Percentiles rank a stretch among this genome's conserved stretches.
phyloP scores from a whole-genome alignment of 225 moss, liverwort and hornwort genomes.

The Marchantia paleacea region DNA sequence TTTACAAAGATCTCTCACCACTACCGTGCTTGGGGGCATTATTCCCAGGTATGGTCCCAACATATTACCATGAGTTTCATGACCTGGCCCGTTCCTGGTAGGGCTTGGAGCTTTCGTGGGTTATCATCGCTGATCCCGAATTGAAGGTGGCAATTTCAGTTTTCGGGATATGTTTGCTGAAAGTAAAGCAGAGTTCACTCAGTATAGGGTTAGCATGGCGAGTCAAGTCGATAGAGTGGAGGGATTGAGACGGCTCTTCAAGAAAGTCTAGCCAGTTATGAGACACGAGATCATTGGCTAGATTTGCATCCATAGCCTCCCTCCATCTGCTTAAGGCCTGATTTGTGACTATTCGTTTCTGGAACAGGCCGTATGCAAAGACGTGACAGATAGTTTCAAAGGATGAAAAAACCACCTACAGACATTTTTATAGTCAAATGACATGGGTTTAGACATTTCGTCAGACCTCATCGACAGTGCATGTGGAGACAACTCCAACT shows the following conservation, averaged over 20 bases:
- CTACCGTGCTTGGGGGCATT: slow-evolving; percentile 15
- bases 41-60: slow-evolving; percentile 33
- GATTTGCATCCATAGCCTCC: neutral
- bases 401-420: slow-evolving; percentile 12
- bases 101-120: neutral
- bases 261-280: neutral
- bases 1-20: slow-evolving; percentile 44
- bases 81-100: neutral
- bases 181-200: neutral
- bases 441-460: slow-evolving; percentile 25
- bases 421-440: slow-evolving; percentile 11
- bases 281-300: neutral
- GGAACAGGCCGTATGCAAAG: slow-evolving; percentile 30
- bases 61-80: neutral
- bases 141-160: neutral
- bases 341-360: slow-evolving; percentile 9
- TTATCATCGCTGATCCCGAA: neutral
- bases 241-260: neutral
- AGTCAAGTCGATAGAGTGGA: neutral
- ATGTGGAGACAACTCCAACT: slow-evolving; percentile 18
- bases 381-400: slow-evolving; percentile 16
- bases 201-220: neutral
- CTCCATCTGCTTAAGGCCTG: slow-evolving; percentile 1
- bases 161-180: neutral
- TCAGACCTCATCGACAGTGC: slow-evolving; percentile 15